Evolutionary conservation across 1,284 basidiomycete genomes (phyloP).

Genomic region (Vanrija sp.): DNA sequence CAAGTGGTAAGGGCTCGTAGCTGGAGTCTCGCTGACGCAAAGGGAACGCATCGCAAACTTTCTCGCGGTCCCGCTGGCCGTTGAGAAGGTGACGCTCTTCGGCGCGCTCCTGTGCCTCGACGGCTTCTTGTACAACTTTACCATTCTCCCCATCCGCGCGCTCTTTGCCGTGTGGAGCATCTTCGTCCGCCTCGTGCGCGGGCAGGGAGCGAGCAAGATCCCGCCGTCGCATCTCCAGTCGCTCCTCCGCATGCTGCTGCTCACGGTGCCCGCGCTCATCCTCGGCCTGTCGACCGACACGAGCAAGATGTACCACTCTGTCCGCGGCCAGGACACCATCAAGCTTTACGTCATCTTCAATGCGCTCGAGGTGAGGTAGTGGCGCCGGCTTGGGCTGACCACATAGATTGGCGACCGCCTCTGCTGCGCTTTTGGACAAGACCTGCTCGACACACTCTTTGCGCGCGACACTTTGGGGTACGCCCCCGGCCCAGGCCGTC

Average conservation of each 20-base stretch:
- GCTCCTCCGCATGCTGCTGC: constrained; percentile 72
- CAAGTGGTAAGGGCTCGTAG: constrained; percentile 36
- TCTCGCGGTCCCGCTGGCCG: constrained; percentile 82
- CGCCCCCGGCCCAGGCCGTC: constrained; percentile 16
- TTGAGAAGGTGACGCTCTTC: constrained; percentile 93
- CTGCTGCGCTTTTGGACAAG: constrained; percentile 95
- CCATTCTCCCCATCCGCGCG: constrained; percentile 90
- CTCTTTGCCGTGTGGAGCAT: constrained; percentile 64
- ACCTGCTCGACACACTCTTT: constrained; percentile 93
- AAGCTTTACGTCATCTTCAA: constrained; percentile 99
- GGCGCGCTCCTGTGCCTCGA: constrained; percentile 93
- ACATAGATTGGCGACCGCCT: constrained; percentile 86
- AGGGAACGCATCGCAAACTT: constrained; percentile 98
- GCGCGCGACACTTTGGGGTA: constrained; percentile 78
- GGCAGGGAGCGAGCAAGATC: constrained; percentile 23
- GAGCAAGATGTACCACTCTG: constrained; percentile 97
- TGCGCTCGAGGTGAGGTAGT: constrained; percentile 67
- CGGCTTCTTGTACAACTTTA: constrained; percentile 97
- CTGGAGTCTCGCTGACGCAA: background rate
- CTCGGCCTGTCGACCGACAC: constrained; percentile 84
- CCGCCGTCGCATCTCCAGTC: constrained; percentile 41
- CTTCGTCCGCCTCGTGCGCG: constrained; percentile 29
- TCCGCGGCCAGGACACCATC: constrained; percentile 97
- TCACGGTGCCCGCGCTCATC: constrained; percentile 70
- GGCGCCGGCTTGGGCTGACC: background rate